Evolutionary conservation across 139 green algal species (phyloP).

Genomic region (Desmodesmus armatus): DNA sequence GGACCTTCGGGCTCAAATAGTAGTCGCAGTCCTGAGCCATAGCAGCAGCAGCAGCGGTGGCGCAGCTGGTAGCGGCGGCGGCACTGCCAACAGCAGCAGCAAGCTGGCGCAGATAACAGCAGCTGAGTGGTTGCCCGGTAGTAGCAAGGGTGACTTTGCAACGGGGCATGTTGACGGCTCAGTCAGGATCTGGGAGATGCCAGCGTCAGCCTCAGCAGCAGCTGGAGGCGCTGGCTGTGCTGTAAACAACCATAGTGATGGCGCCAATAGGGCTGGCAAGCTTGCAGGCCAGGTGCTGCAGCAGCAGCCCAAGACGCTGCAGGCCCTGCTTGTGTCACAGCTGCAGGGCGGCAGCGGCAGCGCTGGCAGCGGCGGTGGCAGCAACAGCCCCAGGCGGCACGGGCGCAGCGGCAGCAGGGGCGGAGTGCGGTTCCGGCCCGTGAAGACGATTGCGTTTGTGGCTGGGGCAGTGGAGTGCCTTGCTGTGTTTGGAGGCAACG

Average conservation of each 20-base stretch:
- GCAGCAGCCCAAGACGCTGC: neutral
- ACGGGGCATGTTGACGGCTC: slow-evolving; percentile 73
- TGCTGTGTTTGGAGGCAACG: slow-evolving; percentile 78
- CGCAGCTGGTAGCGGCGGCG: slow-evolving; percentile 21
- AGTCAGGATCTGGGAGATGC: slow-evolving; percentile 70
- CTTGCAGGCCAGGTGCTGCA: neutral
- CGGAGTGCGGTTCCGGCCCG: too few species aligned
- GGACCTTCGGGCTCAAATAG: slow-evolving; percentile 55
- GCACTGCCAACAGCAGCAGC: neutral
- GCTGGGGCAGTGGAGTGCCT: too few species aligned
- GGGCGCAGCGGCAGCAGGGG: too few species aligned
- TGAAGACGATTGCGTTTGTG: too few species aligned
- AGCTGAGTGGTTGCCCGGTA: slow-evolving; percentile 66
- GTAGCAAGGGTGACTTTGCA: slow-evolving; percentile 65
- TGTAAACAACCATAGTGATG: neutral
- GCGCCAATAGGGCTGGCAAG: neutral
- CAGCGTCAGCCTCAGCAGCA: neutral
- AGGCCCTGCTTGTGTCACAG: slow-evolving; percentile 13
- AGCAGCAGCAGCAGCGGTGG: neutral
- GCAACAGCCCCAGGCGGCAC: too few species aligned
- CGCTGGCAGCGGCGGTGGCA: slow-evolving; percentile 38
- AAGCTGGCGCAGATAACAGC: slow-evolving; percentile 40
- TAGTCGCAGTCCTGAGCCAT: slow-evolving; percentile 31
- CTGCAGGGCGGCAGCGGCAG: slow-evolving; percentile 8
- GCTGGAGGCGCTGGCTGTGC: slow-evolving; percentile 18